phyloP scores from a whole-genome alignment of 2,329 filamentous ascomycete species.

The Xylaria sp. region DNA sequence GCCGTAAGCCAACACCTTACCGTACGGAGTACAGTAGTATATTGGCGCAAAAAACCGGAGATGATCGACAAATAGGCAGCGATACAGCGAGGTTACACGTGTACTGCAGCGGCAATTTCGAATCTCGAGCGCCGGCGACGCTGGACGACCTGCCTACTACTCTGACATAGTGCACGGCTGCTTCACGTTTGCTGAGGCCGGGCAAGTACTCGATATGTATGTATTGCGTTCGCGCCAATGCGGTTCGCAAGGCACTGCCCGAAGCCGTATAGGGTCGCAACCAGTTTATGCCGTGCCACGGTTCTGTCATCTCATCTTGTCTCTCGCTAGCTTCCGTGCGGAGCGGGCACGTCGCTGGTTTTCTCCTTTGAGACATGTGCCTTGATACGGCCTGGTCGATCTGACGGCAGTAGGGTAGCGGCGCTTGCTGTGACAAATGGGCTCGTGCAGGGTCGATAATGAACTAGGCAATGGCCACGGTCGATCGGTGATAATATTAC shows the following conservation, averaged over 20 bases:
- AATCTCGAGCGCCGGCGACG: no score
- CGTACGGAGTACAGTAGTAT: neutral
- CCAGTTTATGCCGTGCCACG: neutral
- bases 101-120: neutral
- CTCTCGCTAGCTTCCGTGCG: no score
- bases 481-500: no score
- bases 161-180: neutral
- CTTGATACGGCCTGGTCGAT: neutral
- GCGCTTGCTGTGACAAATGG: neutral
- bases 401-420: neutral
- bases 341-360: no score
- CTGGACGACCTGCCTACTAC: neutral
- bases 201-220: neutral
- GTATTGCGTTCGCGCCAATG: neutral
- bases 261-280: neutral
- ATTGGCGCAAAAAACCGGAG: neutral
- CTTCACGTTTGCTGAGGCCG: no score
- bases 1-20: neutral
- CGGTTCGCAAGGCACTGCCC: no score
- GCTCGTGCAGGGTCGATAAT: no score
- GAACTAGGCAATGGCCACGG: no score
- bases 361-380: no score
- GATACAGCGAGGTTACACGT: neutral
- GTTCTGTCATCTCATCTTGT: neutral
- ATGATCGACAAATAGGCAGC: neutral